phyloP scores from a whole-genome alignment of 2,329 filamentous ascomycete species.

The Aureobasidium melanogenum region DNA sequence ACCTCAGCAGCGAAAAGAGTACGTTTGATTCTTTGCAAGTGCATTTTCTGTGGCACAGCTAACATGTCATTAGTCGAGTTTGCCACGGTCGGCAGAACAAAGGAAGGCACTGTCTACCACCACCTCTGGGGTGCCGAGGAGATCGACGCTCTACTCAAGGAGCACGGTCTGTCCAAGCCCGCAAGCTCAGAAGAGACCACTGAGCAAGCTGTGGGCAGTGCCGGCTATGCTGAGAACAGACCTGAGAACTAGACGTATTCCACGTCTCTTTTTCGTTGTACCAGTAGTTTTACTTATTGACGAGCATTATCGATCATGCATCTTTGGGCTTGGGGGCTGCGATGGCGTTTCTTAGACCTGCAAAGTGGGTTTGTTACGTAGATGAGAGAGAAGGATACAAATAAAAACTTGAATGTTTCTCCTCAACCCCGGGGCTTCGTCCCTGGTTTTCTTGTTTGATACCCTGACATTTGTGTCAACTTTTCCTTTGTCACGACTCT shows the following conservation, averaged over 20 bases:
- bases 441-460: slow-evolving; percentile 6
- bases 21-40: slow-evolving; percentile 24
- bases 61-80: slow-evolving; percentile 66
- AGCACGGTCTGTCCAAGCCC: slow-evolving; percentile 61
- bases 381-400: background rate
- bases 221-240: slow-evolving; percentile 17
- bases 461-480: background rate
- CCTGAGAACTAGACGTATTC: slow-evolving; percentile 14
- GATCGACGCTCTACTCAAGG: slow-evolving; percentile 86
- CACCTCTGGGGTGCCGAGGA: slow-evolving; percentile 95
- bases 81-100: slow-evolving; percentile 91
- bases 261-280: slow-evolving; percentile 3
- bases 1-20: slow-evolving; percentile 99
- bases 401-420: background rate
- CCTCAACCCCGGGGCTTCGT: slow-evolving; percentile 2
- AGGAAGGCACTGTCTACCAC: slow-evolving; percentile 95
- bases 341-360: slow-evolving; percentile 12
- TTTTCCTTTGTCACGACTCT: background rate
- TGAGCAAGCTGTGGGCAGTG: slow-evolving; percentile 15
- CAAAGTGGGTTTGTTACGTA: slow-evolving; percentile 11
- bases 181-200: slow-evolving; percentile 7
- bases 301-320: slow-evolving; percentile 9
- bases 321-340: slow-evolving; percentile 2
- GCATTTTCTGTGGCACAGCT: background rate
- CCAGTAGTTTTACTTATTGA: slow-evolving; percentile 5